phyloP scores from a whole-genome alignment of 139 green algal species.

The Volvox reticuliferus region DNA sequence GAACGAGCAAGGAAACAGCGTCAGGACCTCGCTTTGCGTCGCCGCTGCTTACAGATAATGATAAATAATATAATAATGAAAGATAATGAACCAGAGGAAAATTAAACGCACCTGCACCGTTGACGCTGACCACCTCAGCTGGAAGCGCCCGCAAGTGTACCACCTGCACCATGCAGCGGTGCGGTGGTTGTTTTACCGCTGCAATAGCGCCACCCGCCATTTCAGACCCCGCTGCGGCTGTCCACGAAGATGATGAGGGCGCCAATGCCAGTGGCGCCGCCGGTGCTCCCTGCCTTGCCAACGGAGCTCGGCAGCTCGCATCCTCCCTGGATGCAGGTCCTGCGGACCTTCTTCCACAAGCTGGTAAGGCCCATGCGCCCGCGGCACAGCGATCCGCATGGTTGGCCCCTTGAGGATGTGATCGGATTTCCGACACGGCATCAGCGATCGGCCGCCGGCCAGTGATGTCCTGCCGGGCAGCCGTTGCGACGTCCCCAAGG shows the following conservation, averaged over 20 bases:
- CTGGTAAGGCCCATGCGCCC: neutral
- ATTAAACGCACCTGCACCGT: conserved; percentile 56
- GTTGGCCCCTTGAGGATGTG: neutral
- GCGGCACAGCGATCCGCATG: neutral
- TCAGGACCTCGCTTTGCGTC: too few species aligned
- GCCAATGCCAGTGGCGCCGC: neutral
- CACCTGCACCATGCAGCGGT: neutral
- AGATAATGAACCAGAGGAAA: too few species aligned
- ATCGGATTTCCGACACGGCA: neutral
- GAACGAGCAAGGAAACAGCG: too few species aligned
- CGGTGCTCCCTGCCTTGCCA: neutral
- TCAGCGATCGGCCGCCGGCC: too few species aligned
- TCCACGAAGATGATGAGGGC: too few species aligned
- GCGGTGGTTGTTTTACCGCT: neutral
- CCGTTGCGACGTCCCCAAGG: neutral
- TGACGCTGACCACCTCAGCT: conserved; percentile 69
- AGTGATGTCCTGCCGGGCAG: too few species aligned
- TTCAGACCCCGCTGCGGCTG: neutral
- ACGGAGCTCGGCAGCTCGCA: neutral
- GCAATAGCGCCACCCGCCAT: neutral
- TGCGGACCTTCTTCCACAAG: neutral
- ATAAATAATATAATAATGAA: too few species aligned
- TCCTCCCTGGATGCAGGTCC: neutral
- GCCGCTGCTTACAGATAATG: too few species aligned
- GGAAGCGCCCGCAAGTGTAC: conserved; percentile 57